Base-by-base conservation (phyloP, 805 yeast species). In the Candida ascalaphidarum region DNA sequence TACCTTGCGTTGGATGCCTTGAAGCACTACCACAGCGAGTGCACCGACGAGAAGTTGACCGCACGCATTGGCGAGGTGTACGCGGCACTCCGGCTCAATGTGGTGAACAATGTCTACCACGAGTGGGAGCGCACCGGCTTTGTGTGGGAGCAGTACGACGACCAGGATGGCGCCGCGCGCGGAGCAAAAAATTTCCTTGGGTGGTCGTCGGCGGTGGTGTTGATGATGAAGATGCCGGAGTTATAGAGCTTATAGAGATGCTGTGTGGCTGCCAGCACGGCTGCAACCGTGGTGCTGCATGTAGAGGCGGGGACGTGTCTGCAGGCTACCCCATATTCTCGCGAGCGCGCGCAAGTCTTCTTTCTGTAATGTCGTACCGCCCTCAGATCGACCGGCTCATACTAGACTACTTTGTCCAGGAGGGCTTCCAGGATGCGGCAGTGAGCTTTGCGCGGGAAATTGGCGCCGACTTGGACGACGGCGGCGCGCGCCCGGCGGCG, bases 181-280 rank as follows among this genome's bases (percentile, higher is more conserved):
- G 88, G 96, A 6, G 88, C 89, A 7, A 78, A 81, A 51, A 89
- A 84, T 48, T 92, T 92, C 57, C 64, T 84, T 23, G 98, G 98
- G 2, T 92, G 98, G 98, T 78, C 96, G 1, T 76, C 94, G 2
- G 57, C 85, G 34, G 81, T 82, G 9, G 73, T 82, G 4, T 63
- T 74, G 36, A 82, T 92, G 46, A 81, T 92, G 89, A 68, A 70
- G 31, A 79, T 82, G 92, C 89, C 92, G 2, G 77, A 71, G 18
- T 8, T n/a, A n/a, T n/a, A n/a, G 33, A 37, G 28, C n/a, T 35
- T 52, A 13, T 45, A n/a, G n/a, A n/a, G n/a, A n/a, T n/a, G n/a
- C n/a, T n/a, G n/a, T n/a, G n/a, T n/a, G n/a, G n/a, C n/a, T n/a
- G n/a, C n/a, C n/a, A n/a, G n/a, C n/a, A n/a, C n/a, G n/a, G n/a